Percentiles rank a stretch among this genome's conserved stretches.
These are phyloP conservation scores for Tetrapisispora iriomotensis DNA, from an alignment of 805 yeast species.

Conservation along the genomic window DNA sequence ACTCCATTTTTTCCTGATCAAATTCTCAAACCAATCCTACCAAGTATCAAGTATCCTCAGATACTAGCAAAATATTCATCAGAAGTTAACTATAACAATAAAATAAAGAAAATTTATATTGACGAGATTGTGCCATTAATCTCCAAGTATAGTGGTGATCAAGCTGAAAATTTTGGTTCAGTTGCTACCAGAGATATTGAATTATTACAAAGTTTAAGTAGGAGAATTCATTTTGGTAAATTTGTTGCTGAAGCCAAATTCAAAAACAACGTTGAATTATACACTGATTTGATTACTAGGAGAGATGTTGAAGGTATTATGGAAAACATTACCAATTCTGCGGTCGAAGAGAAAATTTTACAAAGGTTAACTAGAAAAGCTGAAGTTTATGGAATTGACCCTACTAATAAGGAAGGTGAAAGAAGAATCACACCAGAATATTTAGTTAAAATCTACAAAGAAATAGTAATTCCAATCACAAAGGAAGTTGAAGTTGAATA, in stretches of 20 bases:
- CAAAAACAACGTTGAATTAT: constrained; percentile 52
- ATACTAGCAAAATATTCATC: constrained; percentile 65
- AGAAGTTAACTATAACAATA: constrained; percentile 65
- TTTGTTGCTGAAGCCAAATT: constrained; percentile 96
- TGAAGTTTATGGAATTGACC: constrained; percentile 79
- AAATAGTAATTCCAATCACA: constrained; percentile 85
- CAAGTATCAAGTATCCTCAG: constrained; percentile 68
- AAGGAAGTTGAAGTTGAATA: constrained; percentile 94
- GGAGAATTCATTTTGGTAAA: constrained; percentile 93
- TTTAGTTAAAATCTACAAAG: constrained; percentile 74
- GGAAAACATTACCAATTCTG: constrained; percentile 73
- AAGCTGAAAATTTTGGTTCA: constrained; percentile 78
- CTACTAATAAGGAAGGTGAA: constrained; percentile 63
- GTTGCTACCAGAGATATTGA: constrained; percentile 80
- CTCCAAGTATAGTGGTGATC: constrained; percentile 59
- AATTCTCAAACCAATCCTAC: constrained; percentile 59
- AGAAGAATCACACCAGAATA: constrained; percentile 74
- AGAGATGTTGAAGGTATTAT: constrained; percentile 66
- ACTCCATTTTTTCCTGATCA: constrained; percentile 73
- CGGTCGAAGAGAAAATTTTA: constrained; percentile 77
- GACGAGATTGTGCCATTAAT: constrained; percentile 66
- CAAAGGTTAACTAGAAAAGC: constrained; percentile 74
- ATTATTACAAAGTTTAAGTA: constrained; percentile 73
- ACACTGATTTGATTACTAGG: constrained; percentile 52
- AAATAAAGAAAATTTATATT: constrained; percentile 60